Conservation (phyloP, 2,329 filamentous ascomycete genomes). For the Rhinocladiella mackenziei region DNA sequence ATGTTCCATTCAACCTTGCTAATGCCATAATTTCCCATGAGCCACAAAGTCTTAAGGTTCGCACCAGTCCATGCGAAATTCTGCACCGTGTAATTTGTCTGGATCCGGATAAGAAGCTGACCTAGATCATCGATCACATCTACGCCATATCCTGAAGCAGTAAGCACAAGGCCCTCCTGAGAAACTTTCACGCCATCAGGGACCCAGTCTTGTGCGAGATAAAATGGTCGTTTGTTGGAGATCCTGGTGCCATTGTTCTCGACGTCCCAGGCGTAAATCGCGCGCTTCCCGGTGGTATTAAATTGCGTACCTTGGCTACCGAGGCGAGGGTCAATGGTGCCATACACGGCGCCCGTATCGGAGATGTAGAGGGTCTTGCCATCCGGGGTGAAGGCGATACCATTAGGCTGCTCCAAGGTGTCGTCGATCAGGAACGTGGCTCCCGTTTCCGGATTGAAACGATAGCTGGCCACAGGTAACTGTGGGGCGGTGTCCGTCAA, state of each 20-base stretch:
- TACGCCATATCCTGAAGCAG: constrained; percentile 39
- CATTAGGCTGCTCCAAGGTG: constrained; percentile 41
- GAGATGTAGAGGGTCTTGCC: constrained; percentile 40
- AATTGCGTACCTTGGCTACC: constrained; percentile 16
- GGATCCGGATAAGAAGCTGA: constrained; percentile 38
- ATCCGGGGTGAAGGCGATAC: constrained; percentile 42
- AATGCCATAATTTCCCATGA: constrained; percentile 40
- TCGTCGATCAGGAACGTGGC: constrained; percentile 39
- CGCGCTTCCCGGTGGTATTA: constrained; percentile 21
- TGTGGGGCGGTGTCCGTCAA: constrained; percentile 37
- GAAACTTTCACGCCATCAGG: constrained; percentile 45
- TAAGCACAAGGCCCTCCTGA: constrained; percentile 40
- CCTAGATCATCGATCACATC: constrained; percentile 41
- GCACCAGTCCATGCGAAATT: constrained; percentile 44
- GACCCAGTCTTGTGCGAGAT: constrained; percentile 38
- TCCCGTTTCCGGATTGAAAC: constrained; percentile 37
- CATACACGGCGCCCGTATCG: constrained; percentile 37
- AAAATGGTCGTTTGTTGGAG: constrained; percentile 41
- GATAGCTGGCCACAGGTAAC: constrained; percentile 39
- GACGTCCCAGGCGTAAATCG: constrained; percentile 40
- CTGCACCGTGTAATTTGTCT: constrained; percentile 45
- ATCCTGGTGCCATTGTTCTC: constrained; percentile 35
- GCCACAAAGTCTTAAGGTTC: constrained; percentile 40
- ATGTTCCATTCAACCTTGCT: constrained; percentile 39
- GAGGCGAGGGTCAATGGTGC: constrained; percentile 32